Percentiles rank a stretch among this genome's conserved stretches.
Evolutionary conservation across 148 eudicot genomes (phyloP).

Genomic region (Chenopodium suecicum): DNA sequence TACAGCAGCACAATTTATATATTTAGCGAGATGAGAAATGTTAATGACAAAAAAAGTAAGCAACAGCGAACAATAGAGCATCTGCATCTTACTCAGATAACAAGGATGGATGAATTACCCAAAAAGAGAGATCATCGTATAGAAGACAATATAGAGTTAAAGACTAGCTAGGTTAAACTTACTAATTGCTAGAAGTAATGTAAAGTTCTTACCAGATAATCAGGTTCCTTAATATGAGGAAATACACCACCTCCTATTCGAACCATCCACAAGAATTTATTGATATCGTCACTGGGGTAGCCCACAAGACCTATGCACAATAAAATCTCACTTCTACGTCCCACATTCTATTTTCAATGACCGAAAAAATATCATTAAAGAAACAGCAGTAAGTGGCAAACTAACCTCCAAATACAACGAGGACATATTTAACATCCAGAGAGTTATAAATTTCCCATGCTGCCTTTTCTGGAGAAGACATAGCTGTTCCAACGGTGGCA

Average conservation of each 20-base stretch:
- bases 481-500: conserved; percentile 98
- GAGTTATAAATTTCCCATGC: conserved; percentile 96
- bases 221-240: conserved; percentile 98
- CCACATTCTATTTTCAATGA: background rate
- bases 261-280: conserved; percentile 98
- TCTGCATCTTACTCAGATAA: background rate
- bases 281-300: conserved; percentile 95
- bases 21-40: conserved; percentile 3
- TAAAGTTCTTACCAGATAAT: conserved; percentile 68
- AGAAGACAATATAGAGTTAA: background rate
- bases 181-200: background rate
- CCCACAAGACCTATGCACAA: conserved; percentile 82
- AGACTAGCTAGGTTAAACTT: background rate
- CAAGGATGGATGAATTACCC: background rate
- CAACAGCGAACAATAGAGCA: background rate
- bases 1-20: conserved; percentile 21
- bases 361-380: background rate
- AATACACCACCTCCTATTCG: conserved; percentile 98
- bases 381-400: conserved; percentile 19
- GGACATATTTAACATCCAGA: conserved; percentile 96
- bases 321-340: conserved; percentile 21
- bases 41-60: background rate
- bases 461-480: conserved; percentile 99
- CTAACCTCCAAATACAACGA: conserved; percentile 97
- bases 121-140: background rate